Conservation (phyloP, 495 filamentous ascomycete species). For the Margaritispora aquatica region DNA sequence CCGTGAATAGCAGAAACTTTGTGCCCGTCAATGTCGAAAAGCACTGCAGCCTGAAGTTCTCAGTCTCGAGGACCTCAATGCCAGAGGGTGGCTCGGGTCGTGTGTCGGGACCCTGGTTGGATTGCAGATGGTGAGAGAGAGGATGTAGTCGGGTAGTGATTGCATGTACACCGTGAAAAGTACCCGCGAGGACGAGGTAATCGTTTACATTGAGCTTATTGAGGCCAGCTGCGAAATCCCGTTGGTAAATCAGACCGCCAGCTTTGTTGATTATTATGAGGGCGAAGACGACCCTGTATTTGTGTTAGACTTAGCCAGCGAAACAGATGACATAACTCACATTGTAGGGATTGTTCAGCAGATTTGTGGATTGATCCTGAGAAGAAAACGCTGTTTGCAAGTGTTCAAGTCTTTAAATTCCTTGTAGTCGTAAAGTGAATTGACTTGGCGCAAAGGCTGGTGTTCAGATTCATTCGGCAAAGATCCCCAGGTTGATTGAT, state of each 20-base stretch:
- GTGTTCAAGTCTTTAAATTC: no score
- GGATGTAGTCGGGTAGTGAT: conserved; percentile 79
- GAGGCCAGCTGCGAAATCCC: conserved; percentile 76
- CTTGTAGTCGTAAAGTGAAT: background rate
- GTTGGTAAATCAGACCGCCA: conserved; percentile 91
- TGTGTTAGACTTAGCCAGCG: background rate
- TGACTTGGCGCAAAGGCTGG: background rate
- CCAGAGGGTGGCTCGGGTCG: conserved; percentile 58
- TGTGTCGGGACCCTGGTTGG: conserved; percentile 25
- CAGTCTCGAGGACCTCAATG: conserved; percentile 84
- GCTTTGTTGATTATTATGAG: conserved; percentile 98
- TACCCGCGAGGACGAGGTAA: conserved; percentile 93
- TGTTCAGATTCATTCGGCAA: conserved; percentile 11
- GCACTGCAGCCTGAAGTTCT: conserved; percentile 88
- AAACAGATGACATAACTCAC: no score
- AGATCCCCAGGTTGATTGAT: conserved; percentile 13
- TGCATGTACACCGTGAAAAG: conserved; percentile 96
- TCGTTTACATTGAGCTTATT: conserved; percentile 89
- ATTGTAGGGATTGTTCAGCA: no score
- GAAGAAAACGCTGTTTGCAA: no score
- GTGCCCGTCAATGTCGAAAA: conserved; percentile 91
- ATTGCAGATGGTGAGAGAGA: conserved; percentile 26
- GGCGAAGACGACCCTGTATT: conserved; percentile 76
- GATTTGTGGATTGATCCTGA: no score
- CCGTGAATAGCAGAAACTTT: conserved; percentile 94